Evolutionary conservation across 805 yeast species (phyloP).

Genomic region (Brettanomyces nanus): DNA sequence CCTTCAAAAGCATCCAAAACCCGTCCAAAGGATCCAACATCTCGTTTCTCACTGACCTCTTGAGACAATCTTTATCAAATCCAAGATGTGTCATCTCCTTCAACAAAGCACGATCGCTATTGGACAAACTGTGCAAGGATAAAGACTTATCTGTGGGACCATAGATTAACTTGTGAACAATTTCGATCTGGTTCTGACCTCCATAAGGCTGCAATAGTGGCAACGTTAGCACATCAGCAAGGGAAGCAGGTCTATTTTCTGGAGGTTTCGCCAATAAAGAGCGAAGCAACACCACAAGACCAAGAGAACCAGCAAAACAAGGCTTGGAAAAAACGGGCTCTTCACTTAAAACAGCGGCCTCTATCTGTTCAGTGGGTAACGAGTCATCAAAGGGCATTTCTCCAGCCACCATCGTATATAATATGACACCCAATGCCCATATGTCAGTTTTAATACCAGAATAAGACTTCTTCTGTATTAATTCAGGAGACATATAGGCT

Average conservation of each 20-base stretch:
- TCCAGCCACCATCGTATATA: conserved; percentile 79
- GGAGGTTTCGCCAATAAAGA: conserved; percentile 62
- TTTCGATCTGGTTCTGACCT: conserved; percentile 34
- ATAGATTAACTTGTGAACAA: conserved; percentile 28
- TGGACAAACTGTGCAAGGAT: conserved; percentile 24
- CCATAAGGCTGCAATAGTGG: conserved; percentile 40
- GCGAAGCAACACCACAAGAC: conserved; percentile 45
- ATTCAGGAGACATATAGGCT: conserved; percentile 95
- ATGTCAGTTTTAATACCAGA: conserved; percentile 77
- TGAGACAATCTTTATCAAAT: conserved; percentile 54
- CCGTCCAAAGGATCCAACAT: conserved; percentile 71
- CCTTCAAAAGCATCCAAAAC: conserved; percentile 60
- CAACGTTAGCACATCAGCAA: conserved; percentile 41
- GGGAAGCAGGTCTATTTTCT: conserved; percentile 44
- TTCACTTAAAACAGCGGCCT: conserved; percentile 48
- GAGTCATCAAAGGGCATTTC: conserved; percentile 90
- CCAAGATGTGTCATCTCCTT: conserved; percentile 53
- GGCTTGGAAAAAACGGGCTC: conserved; percentile 47
- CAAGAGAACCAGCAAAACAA: conserved; percentile 22
- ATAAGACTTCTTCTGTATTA: conserved; percentile 59
- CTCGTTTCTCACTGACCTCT: conserved; percentile 45
- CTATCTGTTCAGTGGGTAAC: conserved; percentile 46
- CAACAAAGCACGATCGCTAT: conserved; percentile 53
- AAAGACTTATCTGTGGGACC: conserved; percentile 7
- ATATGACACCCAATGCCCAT: conserved; percentile 88